These are phyloP conservation scores for Termitomyces sp. DNA, from an alignment of 768 basidiomycete species.

Conservation along the genomic window DNA sequence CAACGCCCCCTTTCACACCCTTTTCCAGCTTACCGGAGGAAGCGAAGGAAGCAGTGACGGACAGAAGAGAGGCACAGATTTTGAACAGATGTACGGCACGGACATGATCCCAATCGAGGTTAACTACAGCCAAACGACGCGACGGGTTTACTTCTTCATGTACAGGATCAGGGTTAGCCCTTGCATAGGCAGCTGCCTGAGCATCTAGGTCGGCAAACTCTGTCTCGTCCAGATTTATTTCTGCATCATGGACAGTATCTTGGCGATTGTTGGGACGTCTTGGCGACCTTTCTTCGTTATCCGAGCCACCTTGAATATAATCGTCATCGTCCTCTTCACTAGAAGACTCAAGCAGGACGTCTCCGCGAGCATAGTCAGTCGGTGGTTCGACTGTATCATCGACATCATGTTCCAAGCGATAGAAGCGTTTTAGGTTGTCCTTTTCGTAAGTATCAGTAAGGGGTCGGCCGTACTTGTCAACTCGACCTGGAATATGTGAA, in stretches of 20 bases:
- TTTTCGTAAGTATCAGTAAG: constrained; percentile 63
- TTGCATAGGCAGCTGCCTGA: constrained; percentile 58
- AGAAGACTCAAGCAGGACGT: constrained; percentile 82
- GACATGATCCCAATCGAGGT: constrained; percentile 97
- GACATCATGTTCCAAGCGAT: constrained; percentile 47
- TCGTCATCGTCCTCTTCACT: constrained; percentile 53
- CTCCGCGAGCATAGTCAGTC: constrained; percentile 88
- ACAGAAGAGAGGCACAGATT: constrained; percentile 85
- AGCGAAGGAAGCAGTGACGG: constrained; percentile 43
- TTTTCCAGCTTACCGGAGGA: constrained; percentile 17
- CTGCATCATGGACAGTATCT: constrained; percentile 31
- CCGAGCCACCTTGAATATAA: constrained; percentile 13
- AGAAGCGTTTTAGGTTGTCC: constrained; percentile 76
- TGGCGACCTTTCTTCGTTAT: constrained; percentile 34
- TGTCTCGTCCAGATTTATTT: constrained; percentile 79
- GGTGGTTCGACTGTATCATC: constrained; percentile 25
- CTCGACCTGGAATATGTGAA: constrained; percentile 38
- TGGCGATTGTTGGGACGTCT: constrained; percentile 41
- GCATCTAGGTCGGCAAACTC: constrained; percentile 67
- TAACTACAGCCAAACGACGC: constrained; percentile 80
- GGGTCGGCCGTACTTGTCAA: constrained; percentile 88
- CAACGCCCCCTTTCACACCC: constrained; percentile 25
- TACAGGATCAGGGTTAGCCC: constrained; percentile 41
- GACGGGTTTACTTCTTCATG: constrained; percentile 42
- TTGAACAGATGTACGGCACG: constrained; percentile 87